Conservation (phyloP, 2,329 filamentous ascomycete genomes). For the Beauveria sp. region DNA sequence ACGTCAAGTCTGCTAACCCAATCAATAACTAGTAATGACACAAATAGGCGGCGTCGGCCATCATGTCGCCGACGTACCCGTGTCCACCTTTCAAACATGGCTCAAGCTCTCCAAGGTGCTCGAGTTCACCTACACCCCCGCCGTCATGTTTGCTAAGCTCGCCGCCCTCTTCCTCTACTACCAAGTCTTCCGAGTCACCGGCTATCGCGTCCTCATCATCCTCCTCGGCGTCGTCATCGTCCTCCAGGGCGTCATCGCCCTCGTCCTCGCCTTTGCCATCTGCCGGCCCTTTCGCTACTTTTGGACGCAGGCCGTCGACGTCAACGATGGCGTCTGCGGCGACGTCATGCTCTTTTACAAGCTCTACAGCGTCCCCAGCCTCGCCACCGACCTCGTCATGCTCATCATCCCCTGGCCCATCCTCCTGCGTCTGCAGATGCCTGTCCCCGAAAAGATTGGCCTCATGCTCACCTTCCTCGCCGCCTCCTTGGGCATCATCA, state of each 20-base stretch:
- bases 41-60: constrained; percentile 12
- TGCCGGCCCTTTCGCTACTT: constrained; percentile 12
- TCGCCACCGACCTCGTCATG: constrained; percentile 11
- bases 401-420: constrained; percentile 13
- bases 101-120: constrained; percentile 13
- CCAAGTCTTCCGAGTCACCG: constrained; percentile 6
- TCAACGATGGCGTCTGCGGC: constrained; percentile 10
- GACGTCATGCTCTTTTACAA: constrained; percentile 14
- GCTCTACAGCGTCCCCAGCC: constrained; percentile 13
- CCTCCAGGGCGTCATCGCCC: constrained; percentile 10
- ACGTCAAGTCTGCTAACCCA: too few species aligned
- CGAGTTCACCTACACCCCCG: constrained; percentile 13
- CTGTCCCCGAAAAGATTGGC: constrained; percentile 7
- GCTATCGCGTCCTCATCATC: constrained; percentile 8
- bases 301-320: constrained; percentile 12
- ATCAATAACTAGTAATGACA: constrained; percentile 7
- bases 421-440: constrained; percentile 11
- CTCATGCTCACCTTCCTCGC: constrained; percentile 12
- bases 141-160: constrained; percentile 13
- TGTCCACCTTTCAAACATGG: constrained; percentile 11
- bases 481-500: constrained; percentile 12
- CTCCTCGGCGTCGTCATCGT: constrained; percentile 8
- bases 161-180: constrained; percentile 13
- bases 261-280: constrained; percentile 11
- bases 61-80: constrained; percentile 3